phyloP scores from a whole-genome alignment of 257 asterid species.

The Leptodermis oblonga region DNA sequence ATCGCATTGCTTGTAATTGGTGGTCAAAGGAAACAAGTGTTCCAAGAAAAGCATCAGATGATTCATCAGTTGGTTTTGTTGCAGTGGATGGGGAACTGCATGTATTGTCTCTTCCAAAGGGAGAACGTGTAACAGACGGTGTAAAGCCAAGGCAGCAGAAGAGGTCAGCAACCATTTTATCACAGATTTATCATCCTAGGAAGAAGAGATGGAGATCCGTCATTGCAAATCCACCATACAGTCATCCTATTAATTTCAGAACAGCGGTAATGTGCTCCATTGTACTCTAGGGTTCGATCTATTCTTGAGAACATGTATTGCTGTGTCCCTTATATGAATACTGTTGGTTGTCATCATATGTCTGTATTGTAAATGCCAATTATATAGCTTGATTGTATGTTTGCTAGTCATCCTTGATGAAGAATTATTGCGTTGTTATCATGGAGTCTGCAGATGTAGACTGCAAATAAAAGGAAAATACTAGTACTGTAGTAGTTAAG shows the following conservation, averaged over 20 bases:
- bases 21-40: constrained; percentile 70
- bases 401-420: constrained; percentile 4
- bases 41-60: constrained; percentile 53
- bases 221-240: constrained; percentile 57
- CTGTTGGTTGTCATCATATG: background rate
- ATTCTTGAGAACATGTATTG: constrained; percentile 14
- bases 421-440: background rate
- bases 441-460: background rate
- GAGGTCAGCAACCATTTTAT: constrained; percentile 48
- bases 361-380: constrained; percentile 16
- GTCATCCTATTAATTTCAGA: constrained; percentile 54
- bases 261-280: constrained; percentile 72
- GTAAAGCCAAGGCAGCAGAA: constrained; percentile 48
- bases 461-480: background rate
- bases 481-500: too few species aligned
- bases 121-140: constrained; percentile 31
- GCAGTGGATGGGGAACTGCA: constrained; percentile 70
- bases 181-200: constrained; percentile 73
- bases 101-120: constrained; percentile 41
- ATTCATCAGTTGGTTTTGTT: constrained; percentile 66
- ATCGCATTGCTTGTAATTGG: constrained; percentile 45
- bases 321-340: background rate
- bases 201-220: constrained; percentile 62
- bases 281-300: constrained; percentile 40
- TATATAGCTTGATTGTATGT: constrained; percentile 7